These are phyloP conservation scores for Zymoseptoria ardabiliae DNA, from an alignment of 2,329 filamentous ascomycete genomes.

Conservation along the genomic window DNA sequence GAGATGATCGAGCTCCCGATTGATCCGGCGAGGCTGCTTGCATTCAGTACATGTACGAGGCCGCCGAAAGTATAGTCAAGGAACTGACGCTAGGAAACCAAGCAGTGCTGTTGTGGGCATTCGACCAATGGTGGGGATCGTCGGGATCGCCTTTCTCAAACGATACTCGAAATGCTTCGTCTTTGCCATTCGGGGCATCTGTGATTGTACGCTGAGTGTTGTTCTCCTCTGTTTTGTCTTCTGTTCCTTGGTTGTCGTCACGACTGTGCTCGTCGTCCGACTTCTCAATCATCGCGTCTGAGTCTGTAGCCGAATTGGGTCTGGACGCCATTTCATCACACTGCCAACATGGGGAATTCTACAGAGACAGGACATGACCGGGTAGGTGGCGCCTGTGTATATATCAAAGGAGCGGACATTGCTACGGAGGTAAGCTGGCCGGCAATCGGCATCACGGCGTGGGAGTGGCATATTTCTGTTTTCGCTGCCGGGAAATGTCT, in stretches of 20 bases:
- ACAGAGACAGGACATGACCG: neutral
- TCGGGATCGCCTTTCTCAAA: conserved; percentile 31
- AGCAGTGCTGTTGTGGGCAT: conserved; percentile 42
- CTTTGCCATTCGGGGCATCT: conserved; percentile 3
- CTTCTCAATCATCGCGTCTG: conserved; percentile 4
- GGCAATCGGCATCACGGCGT: neutral
- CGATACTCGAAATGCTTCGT: conserved; percentile 20
- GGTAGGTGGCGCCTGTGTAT: neutral
- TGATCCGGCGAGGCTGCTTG: conserved; percentile 6
- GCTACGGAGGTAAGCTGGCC: neutral
- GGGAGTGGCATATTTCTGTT: neutral
- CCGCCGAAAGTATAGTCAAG: conserved; percentile 30
- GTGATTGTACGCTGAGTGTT: neutral
- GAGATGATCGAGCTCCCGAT: conserved; percentile 45
- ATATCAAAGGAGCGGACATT: neutral
- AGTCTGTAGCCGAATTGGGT: neutral
- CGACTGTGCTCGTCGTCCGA: conserved; percentile 1
- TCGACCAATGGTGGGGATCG: conserved; percentile 44
- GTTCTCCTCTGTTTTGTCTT: neutral
- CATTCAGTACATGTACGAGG: neutral
- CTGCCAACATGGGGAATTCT: neutral
- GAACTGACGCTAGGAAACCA: conserved; percentile 44
- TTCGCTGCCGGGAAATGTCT: neutral
- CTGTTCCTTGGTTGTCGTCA: neutral
- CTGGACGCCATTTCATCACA: neutral